Evolutionary conservation across 192 early-diverging fungal genomes (phyloP).

Genomic region (Linnemannia zychae): DNA sequence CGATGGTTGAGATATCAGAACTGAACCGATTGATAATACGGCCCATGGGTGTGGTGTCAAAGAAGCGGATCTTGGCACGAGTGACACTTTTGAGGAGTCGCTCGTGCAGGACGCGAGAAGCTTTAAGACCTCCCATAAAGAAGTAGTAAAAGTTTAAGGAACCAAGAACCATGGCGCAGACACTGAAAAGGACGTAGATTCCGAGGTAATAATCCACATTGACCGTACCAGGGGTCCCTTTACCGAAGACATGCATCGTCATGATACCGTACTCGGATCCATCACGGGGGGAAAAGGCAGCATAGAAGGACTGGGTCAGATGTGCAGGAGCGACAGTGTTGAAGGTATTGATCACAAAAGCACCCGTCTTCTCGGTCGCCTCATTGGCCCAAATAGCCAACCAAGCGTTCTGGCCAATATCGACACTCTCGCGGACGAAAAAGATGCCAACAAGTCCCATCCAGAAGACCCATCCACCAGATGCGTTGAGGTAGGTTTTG

Average conservation of each 20-base stretch:
- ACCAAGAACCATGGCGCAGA: slow-evolving; percentile 39
- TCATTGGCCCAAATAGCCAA: slow-evolving; percentile 70
- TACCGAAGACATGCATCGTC: slow-evolving; percentile 24
- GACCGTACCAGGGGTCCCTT: slow-evolving; percentile 19
- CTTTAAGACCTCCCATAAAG: slow-evolving; percentile 61
- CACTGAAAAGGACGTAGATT: slow-evolving; percentile 71
- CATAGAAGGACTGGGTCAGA: neutral
- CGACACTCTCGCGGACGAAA: slow-evolving; percentile 33
- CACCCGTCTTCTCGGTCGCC: slow-evolving; percentile 9
- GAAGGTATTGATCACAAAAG: slow-evolving; percentile 18
- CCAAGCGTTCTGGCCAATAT: slow-evolving; percentile 61
- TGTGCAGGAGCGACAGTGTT: slow-evolving; percentile 9
- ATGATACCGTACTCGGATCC: slow-evolving; percentile 3
- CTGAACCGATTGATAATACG: slow-evolving; percentile 87
- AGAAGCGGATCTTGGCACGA: slow-evolving; percentile 85
- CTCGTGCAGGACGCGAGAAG: slow-evolving; percentile 69
- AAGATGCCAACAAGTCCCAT: slow-evolving; percentile 60
- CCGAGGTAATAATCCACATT: slow-evolving; percentile 72
- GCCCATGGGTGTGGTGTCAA: slow-evolving; percentile 91
- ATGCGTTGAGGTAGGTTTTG: slow-evolving; percentile 77
- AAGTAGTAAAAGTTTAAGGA: slow-evolving; percentile 49
- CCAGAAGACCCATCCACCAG: slow-evolving; percentile 75
- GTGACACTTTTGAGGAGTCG: slow-evolving; percentile 68
- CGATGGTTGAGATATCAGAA: slow-evolving; percentile 86
- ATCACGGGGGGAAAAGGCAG: slow-evolving; percentile 27